These are phyloP conservation scores for Ochromonas danica DNA, from an alignment of 108 stramenopile genomes.

Conservation along the genomic window DNA sequence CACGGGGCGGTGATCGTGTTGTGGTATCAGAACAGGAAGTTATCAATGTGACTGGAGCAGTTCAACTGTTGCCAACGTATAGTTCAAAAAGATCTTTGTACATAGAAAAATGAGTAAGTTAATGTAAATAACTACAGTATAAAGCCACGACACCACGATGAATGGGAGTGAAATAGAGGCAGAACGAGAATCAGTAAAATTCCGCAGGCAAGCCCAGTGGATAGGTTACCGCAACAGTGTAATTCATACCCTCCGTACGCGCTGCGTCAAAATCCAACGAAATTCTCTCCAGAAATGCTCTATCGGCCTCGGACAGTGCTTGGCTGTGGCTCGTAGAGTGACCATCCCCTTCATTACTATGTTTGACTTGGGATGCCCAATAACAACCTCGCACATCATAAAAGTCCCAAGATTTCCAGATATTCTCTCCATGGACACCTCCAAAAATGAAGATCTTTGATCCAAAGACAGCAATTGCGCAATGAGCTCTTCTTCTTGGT, in stretches of 20 bases:
- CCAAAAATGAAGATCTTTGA: background rate
- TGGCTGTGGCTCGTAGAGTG: too few species aligned
- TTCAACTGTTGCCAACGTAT: background rate
- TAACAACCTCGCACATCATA: background rate
- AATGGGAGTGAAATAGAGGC: background rate
- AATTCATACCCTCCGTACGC: background rate
- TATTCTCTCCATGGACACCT: background rate
- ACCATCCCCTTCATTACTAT: background rate
- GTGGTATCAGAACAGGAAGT: background rate
- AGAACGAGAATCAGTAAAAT: background rate
- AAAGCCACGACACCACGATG: background rate
- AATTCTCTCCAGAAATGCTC: background rate
- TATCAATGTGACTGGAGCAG: background rate
- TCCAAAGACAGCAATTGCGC: background rate
- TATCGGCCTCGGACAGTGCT: too few species aligned
- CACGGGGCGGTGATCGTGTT: background rate
- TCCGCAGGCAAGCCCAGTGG: background rate
- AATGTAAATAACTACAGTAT: background rate
- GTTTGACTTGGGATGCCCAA: background rate
- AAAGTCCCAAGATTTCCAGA: background rate
- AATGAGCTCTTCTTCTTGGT: background rate
- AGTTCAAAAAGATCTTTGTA: background rate
- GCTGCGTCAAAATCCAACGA: background rate
- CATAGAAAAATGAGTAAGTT: background rate
- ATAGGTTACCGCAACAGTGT: background rate